Evolutionary conservation across 2,329 filamentous ascomycete genomes (phyloP).

Genomic region (Corniculantispora saksenae): DNA sequence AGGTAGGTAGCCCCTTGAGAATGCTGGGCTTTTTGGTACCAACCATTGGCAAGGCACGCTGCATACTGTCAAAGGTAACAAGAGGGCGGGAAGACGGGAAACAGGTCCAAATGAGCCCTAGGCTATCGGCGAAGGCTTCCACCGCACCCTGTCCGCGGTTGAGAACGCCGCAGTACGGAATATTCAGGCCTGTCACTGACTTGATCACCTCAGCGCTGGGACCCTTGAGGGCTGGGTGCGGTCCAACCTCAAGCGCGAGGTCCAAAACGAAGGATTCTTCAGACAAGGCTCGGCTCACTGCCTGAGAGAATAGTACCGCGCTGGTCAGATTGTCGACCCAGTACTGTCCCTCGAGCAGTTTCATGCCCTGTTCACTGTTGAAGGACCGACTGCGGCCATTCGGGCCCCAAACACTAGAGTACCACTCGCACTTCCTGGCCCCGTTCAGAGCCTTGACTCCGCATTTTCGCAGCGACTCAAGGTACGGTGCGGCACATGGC

Average conservation of each 20-base stretch:
- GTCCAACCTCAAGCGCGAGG: slow-evolving; percentile 47
- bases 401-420: no score
- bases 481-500: neutral
- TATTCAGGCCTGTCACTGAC: slow-evolving; percentile 28
- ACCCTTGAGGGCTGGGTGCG: slow-evolving; percentile 48
- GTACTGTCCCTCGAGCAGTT: slow-evolving; percentile 25
- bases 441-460: neutral
- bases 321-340: slow-evolving; percentile 39
- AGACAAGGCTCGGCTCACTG: neutral
- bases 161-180: slow-evolving; percentile 44
- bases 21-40: no score
- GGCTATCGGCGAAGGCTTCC: slow-evolving; percentile 44
- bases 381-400: no score
- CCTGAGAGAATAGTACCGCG: slow-evolving; percentile 26
- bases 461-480: neutral
- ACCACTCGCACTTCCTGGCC: neutral
- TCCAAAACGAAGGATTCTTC: slow-evolving; percentile 12
- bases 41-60: no score
- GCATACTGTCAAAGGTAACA: no score
- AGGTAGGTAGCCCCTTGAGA: no score
- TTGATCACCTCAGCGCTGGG: slow-evolving; percentile 36
- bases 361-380: no score
- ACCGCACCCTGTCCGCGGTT: slow-evolving; percentile 42
- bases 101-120: slow-evolving; percentile 22
- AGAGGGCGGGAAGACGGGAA: no score